These are phyloP conservation scores for Salvia sclarea DNA, from an alignment of 305 asterid genomes.

Conservation along the genomic window DNA sequence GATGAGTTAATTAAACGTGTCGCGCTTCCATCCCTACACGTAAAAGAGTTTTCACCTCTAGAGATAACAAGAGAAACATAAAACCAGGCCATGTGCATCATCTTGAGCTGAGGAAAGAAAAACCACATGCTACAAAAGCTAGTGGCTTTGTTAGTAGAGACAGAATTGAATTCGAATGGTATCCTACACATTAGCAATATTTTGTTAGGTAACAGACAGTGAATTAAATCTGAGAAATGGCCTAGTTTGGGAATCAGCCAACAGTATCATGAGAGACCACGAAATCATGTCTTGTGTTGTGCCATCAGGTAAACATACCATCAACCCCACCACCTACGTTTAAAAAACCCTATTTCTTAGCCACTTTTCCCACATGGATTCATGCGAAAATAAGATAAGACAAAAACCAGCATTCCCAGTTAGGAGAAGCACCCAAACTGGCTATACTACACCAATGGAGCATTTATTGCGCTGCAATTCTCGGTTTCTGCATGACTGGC, in stretches of 20 bases:
- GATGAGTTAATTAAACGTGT: background rate
- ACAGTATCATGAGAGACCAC: constrained; percentile 39
- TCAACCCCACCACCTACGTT: background rate
- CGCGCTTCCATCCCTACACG: background rate
- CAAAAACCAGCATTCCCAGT: background rate
- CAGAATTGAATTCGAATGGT: constrained; percentile 34
- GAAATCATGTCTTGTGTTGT: constrained; percentile 27
- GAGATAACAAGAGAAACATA: no score
- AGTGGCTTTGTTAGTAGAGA: constrained; percentile 27
- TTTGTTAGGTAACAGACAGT: constrained; percentile 31
- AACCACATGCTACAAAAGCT: constrained; percentile 14
- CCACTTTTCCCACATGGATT: constrained; percentile 1
- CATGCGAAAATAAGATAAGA: no score
- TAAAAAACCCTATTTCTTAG: no score
- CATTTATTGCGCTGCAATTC: constrained; percentile 23
- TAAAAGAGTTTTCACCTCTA: background rate
- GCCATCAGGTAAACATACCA: constrained; percentile 22
- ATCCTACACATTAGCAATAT: constrained; percentile 1
- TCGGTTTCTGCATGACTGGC: constrained; percentile 6
- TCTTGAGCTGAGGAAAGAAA: constrained; percentile 14
- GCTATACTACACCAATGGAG: background rate
- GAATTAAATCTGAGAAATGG: constrained; percentile 33
- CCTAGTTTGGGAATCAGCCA: constrained; percentile 31
- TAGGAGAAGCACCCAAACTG: background rate
- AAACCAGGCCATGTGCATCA: no score